phyloP scores from a whole-genome alignment of 331 rosid species.

The Acacia pycnantha region DNA sequence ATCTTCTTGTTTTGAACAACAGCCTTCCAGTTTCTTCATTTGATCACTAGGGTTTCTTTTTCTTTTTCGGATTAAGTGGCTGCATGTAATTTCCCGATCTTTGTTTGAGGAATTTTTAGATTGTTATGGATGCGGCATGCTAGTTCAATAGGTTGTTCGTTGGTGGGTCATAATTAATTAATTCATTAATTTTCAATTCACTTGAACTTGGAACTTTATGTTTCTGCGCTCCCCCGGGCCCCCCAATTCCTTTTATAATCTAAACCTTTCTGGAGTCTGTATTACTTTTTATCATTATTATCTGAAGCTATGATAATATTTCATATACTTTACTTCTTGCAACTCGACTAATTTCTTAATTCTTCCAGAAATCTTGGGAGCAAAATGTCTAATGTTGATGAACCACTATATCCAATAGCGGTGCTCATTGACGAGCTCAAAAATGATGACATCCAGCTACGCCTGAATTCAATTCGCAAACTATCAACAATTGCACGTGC shows the following conservation, averaged over 20 bases:
- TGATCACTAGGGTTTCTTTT: slow-evolving; percentile 33
- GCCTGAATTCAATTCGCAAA: slow-evolving; percentile 90
- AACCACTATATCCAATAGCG: slow-evolving; percentile 95
- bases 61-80: neutral
- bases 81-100: neutral
- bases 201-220: slow-evolving; percentile 14
- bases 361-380: slow-evolving; percentile 33
- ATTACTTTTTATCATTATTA: slow-evolving; percentile 12
- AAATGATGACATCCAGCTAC: slow-evolving; percentile 90
- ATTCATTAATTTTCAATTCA: neutral
- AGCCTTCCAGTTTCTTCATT: slow-evolving; percentile 1
- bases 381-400: slow-evolving; percentile 67
- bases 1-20: neutral
- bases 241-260: neutral
- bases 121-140: neutral
- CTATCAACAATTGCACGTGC: slow-evolving; percentile 96
- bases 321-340: slow-evolving; percentile 6
- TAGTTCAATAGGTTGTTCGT: neutral
- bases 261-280: neutral
- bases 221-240: too few species aligned
- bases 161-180: neutral
- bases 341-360: slow-evolving; percentile 25
- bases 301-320: neutral
- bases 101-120: neutral
- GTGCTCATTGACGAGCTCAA: slow-evolving; percentile 96